Evolutionary conservation across 345 rosid genomes (phyloP), one percentile per base, ranked within the genome.

Genomic region (Erucastrum elatum): DNA sequence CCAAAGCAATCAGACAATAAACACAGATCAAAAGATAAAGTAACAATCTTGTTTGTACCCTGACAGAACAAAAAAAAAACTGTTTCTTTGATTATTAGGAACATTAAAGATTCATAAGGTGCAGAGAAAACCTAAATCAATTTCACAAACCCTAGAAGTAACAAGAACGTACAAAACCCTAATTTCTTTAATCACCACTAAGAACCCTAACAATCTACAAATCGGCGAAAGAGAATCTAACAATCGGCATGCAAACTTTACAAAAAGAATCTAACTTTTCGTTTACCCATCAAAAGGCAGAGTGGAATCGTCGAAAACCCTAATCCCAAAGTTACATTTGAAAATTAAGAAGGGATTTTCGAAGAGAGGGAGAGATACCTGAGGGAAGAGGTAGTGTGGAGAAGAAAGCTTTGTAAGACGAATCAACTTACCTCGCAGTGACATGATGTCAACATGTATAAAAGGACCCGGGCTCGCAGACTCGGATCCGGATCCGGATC

Each of bases 341-440:
- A 63, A 30, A 58, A 12, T 51, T 46, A 21, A 21, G 21, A 21
- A 21, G 21, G 21, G 21, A 21, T 21, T 21, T 21, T 21, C 21
- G 21, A 21, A 21, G 35, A 39, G 39, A 41, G 35, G 71, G 59
- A 77, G 35, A 39, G 39, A 41, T 27, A 77, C 81, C 76, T 77
- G 70, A 25, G 0, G 71, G 66, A 77, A 8, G 66, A 71, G 66
- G 66, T 55, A 15, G 25, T 17, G 46, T 16, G 46, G 34, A 56
- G 29, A 39, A 77, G 39, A 15, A 37, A 65, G 61, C 7, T 56
- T 33, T 17, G 62, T 59, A 16, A 2, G 1, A 29, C 8, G 35
- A 4, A 4, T 4, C 25, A 4, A 17, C 55, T 4, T 3, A 10
- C 46, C 2, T 37, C 16, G 55, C 55, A 49, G 55, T 49, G 55